Evolutionary conservation across 1,139 yeast genomes (phyloP).

Genomic region (Taphrina deformans): DNA sequence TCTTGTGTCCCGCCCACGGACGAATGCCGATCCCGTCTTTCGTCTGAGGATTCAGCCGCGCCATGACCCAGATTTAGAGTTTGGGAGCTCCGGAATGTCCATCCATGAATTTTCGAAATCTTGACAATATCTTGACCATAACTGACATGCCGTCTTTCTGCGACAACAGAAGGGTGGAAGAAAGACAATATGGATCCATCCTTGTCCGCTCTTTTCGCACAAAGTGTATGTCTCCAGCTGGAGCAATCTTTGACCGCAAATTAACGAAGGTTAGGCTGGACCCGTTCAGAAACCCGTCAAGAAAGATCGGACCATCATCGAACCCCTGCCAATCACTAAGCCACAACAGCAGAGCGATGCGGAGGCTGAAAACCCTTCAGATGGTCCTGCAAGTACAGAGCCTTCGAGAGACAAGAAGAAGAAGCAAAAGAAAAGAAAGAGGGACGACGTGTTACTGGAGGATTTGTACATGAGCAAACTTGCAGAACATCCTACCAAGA

Average conservation of each 20-base stretch:
- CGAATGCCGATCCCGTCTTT: too few species aligned
- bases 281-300: slow-evolving; percentile 15
- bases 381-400: slow-evolving; percentile 1
- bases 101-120: not conserved
- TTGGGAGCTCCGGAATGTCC: not conserved
- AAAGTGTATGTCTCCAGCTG: not conserved
- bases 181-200: slow-evolving; percentile 16
- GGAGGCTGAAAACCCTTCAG: not conserved
- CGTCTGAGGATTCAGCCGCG: too few species aligned
- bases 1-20: too few species aligned
- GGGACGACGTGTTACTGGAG: slow-evolving; percentile 37
- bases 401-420: slow-evolving; percentile 27
- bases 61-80: slow-evolving; percentile 6
- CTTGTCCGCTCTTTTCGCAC: slow-evolving; percentile 1
- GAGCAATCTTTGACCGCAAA: not conserved
- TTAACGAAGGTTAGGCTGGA: slow-evolving; percentile 7
- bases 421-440: slow-evolving; percentile 34
- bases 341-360: slow-evolving; percentile 36
- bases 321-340: slow-evolving; percentile 40
- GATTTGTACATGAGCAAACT: slow-evolving; percentile 42
- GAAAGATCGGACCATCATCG: slow-evolving; percentile 30
- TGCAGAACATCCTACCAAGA: slow-evolving; percentile 35
- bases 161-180: too few species aligned
- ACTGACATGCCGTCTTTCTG: too few species aligned
- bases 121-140: not conserved